Conservation (phyloP, 345 rosid species). For the Balakata baccata region DNA sequence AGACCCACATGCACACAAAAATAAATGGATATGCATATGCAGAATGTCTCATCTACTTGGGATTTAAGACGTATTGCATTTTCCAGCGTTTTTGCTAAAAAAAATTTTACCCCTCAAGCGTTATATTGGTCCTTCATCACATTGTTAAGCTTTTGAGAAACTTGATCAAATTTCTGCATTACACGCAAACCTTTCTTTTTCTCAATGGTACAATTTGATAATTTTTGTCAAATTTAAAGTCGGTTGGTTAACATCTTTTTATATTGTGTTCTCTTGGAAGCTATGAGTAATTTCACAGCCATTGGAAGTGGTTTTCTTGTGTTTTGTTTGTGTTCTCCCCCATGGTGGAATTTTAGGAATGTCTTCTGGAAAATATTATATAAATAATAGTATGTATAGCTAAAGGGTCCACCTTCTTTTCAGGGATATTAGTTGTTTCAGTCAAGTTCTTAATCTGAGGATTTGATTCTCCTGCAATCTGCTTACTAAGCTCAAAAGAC, state of each 20-base stretch:
- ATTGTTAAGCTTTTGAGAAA: neutral
- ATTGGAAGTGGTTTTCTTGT: neutral
- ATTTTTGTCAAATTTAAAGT: neutral
- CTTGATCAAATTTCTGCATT: too few relatives aligned
- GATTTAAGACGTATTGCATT: neutral
- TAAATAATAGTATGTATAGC: constrained; percentile 14
- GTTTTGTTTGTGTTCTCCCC: neutral
- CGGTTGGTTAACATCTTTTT: neutral
- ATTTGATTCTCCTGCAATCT: constrained; percentile 21
- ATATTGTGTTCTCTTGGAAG: neutral
- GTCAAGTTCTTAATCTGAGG: constrained; percentile 8
- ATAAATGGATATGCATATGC: neutral
- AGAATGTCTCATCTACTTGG: neutral
- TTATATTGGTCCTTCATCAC: too few relatives aligned
- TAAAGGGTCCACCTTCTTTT: constrained; percentile 15
- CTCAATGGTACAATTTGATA: neutral
- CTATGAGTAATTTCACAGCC: neutral
- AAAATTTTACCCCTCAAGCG: too few relatives aligned
- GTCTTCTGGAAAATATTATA: neutral
- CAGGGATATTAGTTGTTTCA: constrained; percentile 24
- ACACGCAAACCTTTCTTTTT: neutral
- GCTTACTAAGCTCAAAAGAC: constrained; percentile 6
- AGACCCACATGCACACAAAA: neutral
- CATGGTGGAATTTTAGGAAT: constrained; percentile 1
- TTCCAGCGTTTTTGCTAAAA: neutral